A percentile compares a stretch with the other conserved stretches of the same genome.
Conservation (phyloP, 225 moss, liverwort and hornwort species). For the Bryum argenteum region DNA sequence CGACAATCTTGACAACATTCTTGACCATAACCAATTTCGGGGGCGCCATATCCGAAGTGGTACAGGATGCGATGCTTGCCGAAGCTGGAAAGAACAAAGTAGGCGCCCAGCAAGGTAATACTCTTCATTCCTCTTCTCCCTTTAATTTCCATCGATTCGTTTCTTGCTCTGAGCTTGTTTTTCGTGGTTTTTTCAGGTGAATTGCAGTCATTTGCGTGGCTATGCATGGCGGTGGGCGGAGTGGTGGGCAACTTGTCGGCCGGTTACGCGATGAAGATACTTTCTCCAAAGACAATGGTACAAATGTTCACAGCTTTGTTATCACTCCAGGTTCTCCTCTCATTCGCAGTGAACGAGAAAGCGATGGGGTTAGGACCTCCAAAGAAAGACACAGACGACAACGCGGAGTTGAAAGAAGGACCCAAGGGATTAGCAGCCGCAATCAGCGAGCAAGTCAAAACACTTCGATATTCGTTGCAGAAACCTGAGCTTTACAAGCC, state of each 20-base stretch:
- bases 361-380: slow-evolving; percentile 48
- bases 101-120: slow-evolving; percentile 51
- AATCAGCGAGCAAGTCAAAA: slow-evolving; percentile 43
- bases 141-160: not conserved
- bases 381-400: slow-evolving; percentile 47
- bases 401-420: slow-evolving; percentile 23
- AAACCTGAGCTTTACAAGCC: slow-evolving; percentile 58
- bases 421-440: slow-evolving; percentile 27
- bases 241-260: slow-evolving; percentile 71
- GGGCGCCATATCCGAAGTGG: slow-evolving; percentile 74
- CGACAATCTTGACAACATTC: slow-evolving; percentile 53
- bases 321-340: slow-evolving; percentile 45
- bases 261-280: slow-evolving; percentile 65
- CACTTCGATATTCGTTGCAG: slow-evolving; percentile 43
- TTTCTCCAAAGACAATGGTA: slow-evolving; percentile 56
- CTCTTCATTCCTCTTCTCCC: not conserved
- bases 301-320: slow-evolving; percentile 54
- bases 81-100: slow-evolving; percentile 73
- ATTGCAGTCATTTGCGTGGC: slow-evolving; percentile 73
- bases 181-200: slow-evolving; percentile 51
- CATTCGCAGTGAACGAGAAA: slow-evolving; percentile 53
- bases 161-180: not conserved
- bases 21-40: slow-evolving; percentile 79
- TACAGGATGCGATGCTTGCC: slow-evolving; percentile 81
- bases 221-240: slow-evolving; percentile 65